Conservation (phyloP, 768 basidiomycete species). For the Mycena vulgaris region DNA sequence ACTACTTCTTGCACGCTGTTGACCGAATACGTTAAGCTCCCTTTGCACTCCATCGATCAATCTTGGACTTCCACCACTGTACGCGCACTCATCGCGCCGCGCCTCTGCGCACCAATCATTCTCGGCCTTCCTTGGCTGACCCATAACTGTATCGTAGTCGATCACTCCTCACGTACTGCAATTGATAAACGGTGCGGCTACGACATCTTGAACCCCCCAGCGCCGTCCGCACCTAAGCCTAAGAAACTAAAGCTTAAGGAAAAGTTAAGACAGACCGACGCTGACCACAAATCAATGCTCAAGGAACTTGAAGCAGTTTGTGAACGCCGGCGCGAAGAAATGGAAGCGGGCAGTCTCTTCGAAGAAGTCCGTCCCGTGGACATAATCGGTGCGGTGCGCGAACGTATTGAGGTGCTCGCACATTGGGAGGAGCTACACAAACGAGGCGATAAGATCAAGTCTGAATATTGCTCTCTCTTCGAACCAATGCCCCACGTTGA, state of each 20-base stretch:
- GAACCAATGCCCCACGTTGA: neutral
- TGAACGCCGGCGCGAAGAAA: neutral
- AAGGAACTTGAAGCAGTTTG: neutral
- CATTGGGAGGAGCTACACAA: neutral
- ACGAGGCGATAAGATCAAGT: neutral
- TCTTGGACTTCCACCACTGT: conserved; percentile 3
- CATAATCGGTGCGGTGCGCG: neutral
- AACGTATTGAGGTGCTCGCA: neutral
- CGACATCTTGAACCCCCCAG: neutral
- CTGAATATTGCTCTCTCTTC: neutral
- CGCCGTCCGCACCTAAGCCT: neutral
- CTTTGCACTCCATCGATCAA: neutral
- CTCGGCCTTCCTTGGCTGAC: conserved; percentile 6
- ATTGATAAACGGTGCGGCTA: neutral
- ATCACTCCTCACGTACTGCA: neutral
- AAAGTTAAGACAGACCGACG: neutral
- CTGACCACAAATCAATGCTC: neutral
- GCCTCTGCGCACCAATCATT: conserved; percentile 7
- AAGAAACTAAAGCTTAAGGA: neutral
- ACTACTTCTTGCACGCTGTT: neutral
- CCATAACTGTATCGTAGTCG: neutral
- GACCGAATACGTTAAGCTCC: neutral
- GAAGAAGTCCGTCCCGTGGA: neutral
- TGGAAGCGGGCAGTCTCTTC: neutral
- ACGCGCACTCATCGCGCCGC: neutral